Conservation (phyloP, 257 asterid genomes). For the Rubia yunnanensis region DNA sequence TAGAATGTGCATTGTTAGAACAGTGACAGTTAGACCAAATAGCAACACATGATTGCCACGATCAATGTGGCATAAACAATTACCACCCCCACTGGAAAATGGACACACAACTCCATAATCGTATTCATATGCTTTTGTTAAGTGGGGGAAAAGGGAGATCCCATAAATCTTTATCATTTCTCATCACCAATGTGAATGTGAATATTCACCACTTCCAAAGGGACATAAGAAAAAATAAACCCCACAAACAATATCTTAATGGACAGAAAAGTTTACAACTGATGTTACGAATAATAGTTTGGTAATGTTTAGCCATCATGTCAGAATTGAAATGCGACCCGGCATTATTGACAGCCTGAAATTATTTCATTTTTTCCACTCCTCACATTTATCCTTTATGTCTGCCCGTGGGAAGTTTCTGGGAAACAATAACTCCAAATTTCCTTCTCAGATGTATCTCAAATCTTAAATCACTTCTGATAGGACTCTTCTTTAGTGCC, state of each 20-base stretch:
- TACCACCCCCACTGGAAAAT: background rate
- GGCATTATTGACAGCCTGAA: slow-evolving; percentile 10
- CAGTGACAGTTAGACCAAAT: background rate
- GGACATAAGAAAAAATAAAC: background rate
- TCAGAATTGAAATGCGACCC: slow-evolving; percentile 9
- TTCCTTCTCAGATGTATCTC: background rate
- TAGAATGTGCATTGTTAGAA: background rate
- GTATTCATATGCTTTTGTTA: background rate
- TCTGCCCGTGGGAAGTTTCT: slow-evolving; percentile 4
- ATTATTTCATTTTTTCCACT: background rate
- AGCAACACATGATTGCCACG: background rate
- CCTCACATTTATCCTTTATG: background rate
- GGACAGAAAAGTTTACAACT: background rate
- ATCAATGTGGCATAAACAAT: background rate
- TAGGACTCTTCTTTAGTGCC: background rate
- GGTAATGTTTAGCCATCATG: slow-evolving; percentile 7
- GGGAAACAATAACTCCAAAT: background rate
- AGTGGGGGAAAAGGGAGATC: no score
- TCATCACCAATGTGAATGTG: background rate
- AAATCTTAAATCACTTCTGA: background rate
- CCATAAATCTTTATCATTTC: background rate
- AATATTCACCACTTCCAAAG: background rate
- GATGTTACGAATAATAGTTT: background rate
- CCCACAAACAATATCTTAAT: background rate
- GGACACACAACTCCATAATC: background rate